Evolutionary conservation across 768 basidiomycete genomes (phyloP).

Genomic region (Mycena alexandri): DNA sequence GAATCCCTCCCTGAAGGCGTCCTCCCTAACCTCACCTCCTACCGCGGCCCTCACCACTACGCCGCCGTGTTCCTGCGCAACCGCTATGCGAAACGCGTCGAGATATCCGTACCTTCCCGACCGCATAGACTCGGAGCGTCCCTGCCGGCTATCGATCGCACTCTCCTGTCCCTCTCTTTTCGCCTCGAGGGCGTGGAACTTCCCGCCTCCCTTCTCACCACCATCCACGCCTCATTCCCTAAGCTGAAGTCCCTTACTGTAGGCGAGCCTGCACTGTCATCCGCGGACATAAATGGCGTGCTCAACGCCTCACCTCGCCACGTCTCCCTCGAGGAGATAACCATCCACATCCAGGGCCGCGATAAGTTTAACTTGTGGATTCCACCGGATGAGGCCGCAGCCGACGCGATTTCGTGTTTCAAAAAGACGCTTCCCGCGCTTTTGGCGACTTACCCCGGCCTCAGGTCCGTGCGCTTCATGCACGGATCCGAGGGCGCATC

Average conservation of each 20-base stretch:
- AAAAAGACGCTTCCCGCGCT: slow-evolving; percentile 21
- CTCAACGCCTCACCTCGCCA: slow-evolving; percentile 9
- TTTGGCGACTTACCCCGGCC: slow-evolving; percentile 16
- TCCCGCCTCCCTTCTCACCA: slow-evolving; percentile 24
- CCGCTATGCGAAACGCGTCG: slow-evolving; percentile 25
- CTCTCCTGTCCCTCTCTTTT: slow-evolving; percentile 27
- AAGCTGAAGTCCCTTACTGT: slow-evolving; percentile 21
- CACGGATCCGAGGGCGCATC: slow-evolving; percentile 26
- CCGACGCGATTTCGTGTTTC: slow-evolving; percentile 33
- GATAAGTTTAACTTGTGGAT: slow-evolving; percentile 37
- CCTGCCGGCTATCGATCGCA: slow-evolving; percentile 21
- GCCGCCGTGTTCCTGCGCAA: slow-evolving; percentile 26
- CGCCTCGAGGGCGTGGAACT: slow-evolving; percentile 30
- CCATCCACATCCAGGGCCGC: slow-evolving; percentile 32
- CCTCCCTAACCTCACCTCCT: slow-evolving; percentile 29
- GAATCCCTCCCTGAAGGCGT: slow-evolving; percentile 31
- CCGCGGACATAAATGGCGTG: slow-evolving; percentile 25
- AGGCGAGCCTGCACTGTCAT: slow-evolving; percentile 25
- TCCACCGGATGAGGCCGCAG: slow-evolving; percentile 29
- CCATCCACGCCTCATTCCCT: slow-evolving; percentile 31
- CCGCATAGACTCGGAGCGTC: slow-evolving; percentile 24
- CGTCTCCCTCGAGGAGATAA: slow-evolving; percentile 18
- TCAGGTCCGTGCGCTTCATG: slow-evolving; percentile 23
- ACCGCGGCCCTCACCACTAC: slow-evolving; percentile 28
- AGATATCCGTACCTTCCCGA: slow-evolving; percentile 27